Evolutionary conservation across 495 filamentous ascomycete species (phyloP).

Genomic region (Lophium mytilinum): DNA sequence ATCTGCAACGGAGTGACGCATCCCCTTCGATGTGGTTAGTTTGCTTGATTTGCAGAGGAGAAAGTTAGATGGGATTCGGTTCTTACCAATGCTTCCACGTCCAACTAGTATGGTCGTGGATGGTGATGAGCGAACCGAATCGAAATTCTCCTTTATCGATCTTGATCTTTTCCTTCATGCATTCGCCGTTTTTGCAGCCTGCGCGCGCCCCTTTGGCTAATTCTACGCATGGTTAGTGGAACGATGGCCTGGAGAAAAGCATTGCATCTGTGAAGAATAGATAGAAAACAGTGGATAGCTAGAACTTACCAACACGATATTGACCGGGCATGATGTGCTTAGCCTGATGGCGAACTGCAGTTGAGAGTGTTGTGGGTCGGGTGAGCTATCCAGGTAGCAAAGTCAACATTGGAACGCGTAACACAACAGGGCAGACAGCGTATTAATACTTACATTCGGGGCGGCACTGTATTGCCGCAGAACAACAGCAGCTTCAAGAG

Average conservation of each 20-base stretch:
- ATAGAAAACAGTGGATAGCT: neutral
- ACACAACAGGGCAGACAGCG: no score
- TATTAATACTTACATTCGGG: no score
- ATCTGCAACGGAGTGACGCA: constrained; percentile 64
- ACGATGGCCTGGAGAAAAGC: neutral
- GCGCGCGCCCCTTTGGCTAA: constrained; percentile 52
- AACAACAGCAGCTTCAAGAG: no score
- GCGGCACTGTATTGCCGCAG: no score
- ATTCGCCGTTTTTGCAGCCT: constrained; percentile 57
- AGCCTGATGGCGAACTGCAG: neutral
- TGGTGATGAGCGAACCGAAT: constrained; percentile 57
- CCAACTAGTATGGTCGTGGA: constrained; percentile 45
- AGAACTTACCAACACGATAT: constrained; percentile 25
- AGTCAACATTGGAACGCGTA: no score
- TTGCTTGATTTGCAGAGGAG: neutral
- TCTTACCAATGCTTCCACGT: constrained; percentile 73
- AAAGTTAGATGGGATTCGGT: neutral
- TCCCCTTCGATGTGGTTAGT: constrained; percentile 48
- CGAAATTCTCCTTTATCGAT: constrained; percentile 72
- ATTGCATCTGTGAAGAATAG: neutral
- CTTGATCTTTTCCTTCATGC: constrained; percentile 55
- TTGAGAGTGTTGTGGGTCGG: neutral
- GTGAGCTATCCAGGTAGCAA: neutral
- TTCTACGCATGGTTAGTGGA: constrained; percentile 40
- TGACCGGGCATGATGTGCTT: neutral